Conservation (phyloP, 2,329 filamentous ascomycete species). For the Thelonectria blattea region DNA sequence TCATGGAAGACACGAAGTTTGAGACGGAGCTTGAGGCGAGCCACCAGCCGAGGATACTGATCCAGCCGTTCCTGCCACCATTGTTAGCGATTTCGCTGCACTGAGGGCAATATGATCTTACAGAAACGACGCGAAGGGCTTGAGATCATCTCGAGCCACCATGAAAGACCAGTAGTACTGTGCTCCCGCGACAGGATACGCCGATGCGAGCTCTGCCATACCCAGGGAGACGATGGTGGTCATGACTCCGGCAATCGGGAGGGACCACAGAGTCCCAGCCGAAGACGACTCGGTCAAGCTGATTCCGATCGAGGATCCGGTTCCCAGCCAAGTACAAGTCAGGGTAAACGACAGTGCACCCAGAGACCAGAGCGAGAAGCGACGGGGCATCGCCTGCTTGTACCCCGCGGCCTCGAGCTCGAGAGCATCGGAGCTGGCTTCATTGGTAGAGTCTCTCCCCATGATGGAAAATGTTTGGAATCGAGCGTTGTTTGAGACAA, state of each 20-base stretch:
- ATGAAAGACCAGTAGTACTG: slow-evolving; percentile 40
- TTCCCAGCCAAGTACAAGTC: slow-evolving; percentile 42
- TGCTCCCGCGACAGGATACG: slow-evolving; percentile 37
- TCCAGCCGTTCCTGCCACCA: slow-evolving; percentile 21
- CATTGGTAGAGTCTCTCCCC: neutral
- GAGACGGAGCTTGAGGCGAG: slow-evolving; percentile 30
- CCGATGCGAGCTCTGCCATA: slow-evolving; percentile 37
- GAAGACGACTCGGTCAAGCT: slow-evolving; percentile 36
- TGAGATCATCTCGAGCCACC: slow-evolving; percentile 30
- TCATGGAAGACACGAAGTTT: slow-evolving; percentile 33
- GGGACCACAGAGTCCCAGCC: slow-evolving; percentile 37
- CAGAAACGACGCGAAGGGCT: slow-evolving; percentile 36
- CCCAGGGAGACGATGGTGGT: slow-evolving; percentile 36
- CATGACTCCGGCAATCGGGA: slow-evolving; percentile 37
- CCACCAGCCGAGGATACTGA: slow-evolving; percentile 34
- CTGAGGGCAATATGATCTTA: slow-evolving; percentile 1
- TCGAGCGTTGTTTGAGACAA: neutral
- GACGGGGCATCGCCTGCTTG: slow-evolving; percentile 39
- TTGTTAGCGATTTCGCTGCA: neutral
- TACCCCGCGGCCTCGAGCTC: slow-evolving; percentile 43
- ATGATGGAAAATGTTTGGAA: slow-evolving; percentile 1
- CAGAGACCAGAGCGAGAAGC: slow-evolving; percentile 38
- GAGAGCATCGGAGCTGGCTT: slow-evolving; percentile 30
- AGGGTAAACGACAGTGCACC: slow-evolving; percentile 39
- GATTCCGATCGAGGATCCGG: slow-evolving; percentile 39